phyloP scores from a whole-genome alignment of 73 alveolate genomes.

The Halteria grandinella region DNA sequence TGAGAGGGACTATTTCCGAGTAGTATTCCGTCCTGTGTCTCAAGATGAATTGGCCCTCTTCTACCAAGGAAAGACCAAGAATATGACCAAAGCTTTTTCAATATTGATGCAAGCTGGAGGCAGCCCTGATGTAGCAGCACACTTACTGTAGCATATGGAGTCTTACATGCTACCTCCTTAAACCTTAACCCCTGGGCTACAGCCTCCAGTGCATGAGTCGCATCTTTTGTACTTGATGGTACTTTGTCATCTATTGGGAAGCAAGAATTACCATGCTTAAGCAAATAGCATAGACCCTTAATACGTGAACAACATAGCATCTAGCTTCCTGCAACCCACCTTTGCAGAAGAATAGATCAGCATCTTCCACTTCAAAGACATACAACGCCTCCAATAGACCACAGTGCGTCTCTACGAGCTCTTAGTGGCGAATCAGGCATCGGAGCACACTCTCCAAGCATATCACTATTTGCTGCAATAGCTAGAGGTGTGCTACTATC shows the following conservation, averaged over 20 bases:
- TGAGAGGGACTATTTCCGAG: constrained; percentile 33
- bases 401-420: too few relatives aligned
- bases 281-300: too few relatives aligned
- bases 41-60: constrained; percentile 24
- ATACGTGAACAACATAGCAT: too few relatives aligned
- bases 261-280: too few relatives aligned
- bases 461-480: too few relatives aligned
- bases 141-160: neutral
- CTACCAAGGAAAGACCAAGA: constrained; percentile 21
- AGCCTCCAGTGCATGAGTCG: constrained; percentile 29
- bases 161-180: neutral
- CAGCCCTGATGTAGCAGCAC: too few relatives aligned
- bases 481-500: too few relatives aligned
- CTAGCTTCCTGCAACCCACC: neutral
- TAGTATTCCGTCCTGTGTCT: constrained; percentile 51
- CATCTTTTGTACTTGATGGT: constrained; percentile 6
- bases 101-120: too few relatives aligned
- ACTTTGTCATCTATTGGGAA: neutral
- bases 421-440: too few relatives aligned
- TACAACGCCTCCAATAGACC: neutral
- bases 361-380: neutral
- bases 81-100: constrained; percentile 36
- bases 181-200: neutral
- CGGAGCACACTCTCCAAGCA: too few relatives aligned
- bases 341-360: constrained; percentile 13